Evolutionary conservation across 2,329 filamentous ascomycete species (phyloP), one percentile per base, ranked within the genome.

Genomic region (Periconia sp.): DNA sequence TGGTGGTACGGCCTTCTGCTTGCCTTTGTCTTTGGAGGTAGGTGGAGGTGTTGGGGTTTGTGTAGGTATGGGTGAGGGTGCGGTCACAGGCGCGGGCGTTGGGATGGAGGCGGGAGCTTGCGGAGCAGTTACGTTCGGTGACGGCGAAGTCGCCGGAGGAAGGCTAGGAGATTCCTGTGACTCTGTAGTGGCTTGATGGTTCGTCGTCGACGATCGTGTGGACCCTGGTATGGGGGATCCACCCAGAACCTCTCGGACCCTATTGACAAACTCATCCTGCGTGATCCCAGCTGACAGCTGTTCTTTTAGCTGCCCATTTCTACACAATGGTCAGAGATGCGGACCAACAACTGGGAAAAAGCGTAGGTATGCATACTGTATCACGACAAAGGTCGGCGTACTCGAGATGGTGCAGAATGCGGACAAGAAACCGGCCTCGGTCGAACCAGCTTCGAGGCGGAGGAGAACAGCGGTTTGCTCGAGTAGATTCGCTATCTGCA

Each of bases 371-470:
- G 54, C 56, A 15, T 77, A 88, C 83, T 87, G 85, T 62, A 96
- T 92, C 18, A 95, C 79, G 15, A 96, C 82, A 9, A 96, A 75
- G 1, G 89, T 89, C 0, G 93, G 92, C n/a, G 85, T 85, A 60
- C 85, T 85, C 1, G 85, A 82, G n/a, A 96, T 78, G 0, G 91
- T 90, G 64, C 91, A 95, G 65, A 96, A 90, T 44, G 90, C 90
- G 10, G 87, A 83, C 14, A 97, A 79, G 65, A 91, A 95, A 6
- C 84, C 86, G 10, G 91, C 91, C 77, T 96, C 92, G 60, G 89
- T 83, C 1, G 89, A 92, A 19, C 87, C 90, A 17, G 87, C 85
- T 33, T 81, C 74, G 19, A 97, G 79, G 47, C 87, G 84, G 19
- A 97, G 79, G 8, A 88, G 76, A 18, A 97, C 80, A 2, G 90